These are phyloP conservation scores for Epichloe scottii DNA, from an alignment of 2,329 filamentous ascomycete genomes.

Conservation along the genomic window DNA sequence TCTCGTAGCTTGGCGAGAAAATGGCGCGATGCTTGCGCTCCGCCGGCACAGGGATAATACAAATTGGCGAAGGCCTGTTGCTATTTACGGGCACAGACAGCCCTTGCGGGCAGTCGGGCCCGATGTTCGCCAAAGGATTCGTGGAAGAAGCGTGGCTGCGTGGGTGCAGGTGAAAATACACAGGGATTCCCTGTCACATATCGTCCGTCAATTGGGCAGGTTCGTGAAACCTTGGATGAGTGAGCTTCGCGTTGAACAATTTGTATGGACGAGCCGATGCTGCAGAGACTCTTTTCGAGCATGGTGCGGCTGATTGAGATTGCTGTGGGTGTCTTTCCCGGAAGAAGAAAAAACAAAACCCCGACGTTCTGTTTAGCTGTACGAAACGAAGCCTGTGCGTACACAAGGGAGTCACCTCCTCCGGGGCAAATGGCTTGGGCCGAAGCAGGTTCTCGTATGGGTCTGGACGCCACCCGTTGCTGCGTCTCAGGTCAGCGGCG, in stretches of 20 bases:
- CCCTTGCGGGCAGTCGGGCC: neutral
- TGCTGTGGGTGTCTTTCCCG: no score
- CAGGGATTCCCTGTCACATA: no score
- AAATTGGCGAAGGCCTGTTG: no score
- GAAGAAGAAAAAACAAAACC: no score
- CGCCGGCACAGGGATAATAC: no score
- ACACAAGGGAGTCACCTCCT: neutral
- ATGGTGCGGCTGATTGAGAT: neutral
- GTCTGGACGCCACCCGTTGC: neutral
- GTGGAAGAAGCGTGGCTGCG: no score
- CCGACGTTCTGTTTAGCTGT: neutral
- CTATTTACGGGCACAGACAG: neutral
- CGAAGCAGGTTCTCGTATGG: neutral
- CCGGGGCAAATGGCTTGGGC: neutral
- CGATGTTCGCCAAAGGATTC: neutral
- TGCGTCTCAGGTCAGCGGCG: neutral
- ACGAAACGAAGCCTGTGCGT: neutral
- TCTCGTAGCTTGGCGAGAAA: neutral
- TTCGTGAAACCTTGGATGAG: slow-evolving; percentile 1
- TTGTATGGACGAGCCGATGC: no score
- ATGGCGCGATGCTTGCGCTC: neutral
- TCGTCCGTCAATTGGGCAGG: no score
- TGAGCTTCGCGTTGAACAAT: slow-evolving; percentile 1
- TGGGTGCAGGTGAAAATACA: no score
- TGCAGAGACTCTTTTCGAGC: no score